Base-by-base conservation (phyloP, 148 eudicot genomes). In the Polygonum aviculare region DNA sequence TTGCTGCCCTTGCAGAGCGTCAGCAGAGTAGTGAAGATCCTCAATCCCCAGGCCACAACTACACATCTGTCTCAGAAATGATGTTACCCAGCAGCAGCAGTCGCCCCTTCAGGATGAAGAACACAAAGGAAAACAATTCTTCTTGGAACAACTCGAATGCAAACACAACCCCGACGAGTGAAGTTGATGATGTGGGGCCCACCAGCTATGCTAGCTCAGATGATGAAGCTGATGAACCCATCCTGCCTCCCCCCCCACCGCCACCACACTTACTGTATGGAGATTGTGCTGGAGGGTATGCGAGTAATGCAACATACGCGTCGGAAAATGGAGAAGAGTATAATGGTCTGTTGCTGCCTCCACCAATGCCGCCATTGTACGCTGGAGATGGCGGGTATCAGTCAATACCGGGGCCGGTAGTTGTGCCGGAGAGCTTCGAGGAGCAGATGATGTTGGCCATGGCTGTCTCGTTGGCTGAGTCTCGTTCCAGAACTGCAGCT, bases 381-480 rank as follows among this genome's bases (percentile, higher is more conserved):
- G 84, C 70, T 39, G 73, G 73, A 41, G 85, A 83, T 26, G 79
- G 81, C 45, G 74, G 79, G 41, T 79, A 80, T 75, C 83, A 83
- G 79, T 49, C 81, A 38, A 67, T 50, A 16, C 60, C 85, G 2
- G 84, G 81, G 54, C 73, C 84, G 0, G 82, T 90, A 69, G 75
- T 67, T 67, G 88, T 93, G 72, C 98, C 95, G 0, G 96, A 93
- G 79, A 90, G 82, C 78, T 93, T 88, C 60, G 97, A 93, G 85
- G 97, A 94, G 87, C 99, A 95, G 84, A 89, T 95, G 99, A 93
- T 95, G 99, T 79, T 95, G 81, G 99, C 99, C 35, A 95, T 95
- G 99, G 97, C 99, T 12, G 93, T 91, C 78, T 95, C 99, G 2
- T 76, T 95, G 40, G 96, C 99, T 5, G 99, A 95, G 78, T 94